phyloP scores from a whole-genome alignment of 768 basidiomycete species.

The Tulasnella sp. region DNA sequence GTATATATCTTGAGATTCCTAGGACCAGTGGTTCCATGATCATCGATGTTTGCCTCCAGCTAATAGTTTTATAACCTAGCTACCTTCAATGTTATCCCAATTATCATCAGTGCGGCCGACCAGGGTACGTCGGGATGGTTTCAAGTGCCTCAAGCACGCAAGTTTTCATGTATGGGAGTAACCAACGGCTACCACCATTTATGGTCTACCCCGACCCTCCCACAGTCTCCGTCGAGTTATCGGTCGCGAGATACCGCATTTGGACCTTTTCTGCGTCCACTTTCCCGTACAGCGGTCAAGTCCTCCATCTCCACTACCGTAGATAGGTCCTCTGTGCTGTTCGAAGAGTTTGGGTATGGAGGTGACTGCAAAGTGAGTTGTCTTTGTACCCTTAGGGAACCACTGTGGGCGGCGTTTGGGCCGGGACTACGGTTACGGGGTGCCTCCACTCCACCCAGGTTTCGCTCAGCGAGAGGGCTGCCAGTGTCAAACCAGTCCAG shows the following conservation, averaged over 20 bases:
- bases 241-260: not conserved
- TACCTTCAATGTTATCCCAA: not conserved
- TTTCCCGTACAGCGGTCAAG: not conserved
- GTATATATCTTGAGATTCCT: not conserved
- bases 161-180: too few species aligned
- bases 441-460: not conserved
- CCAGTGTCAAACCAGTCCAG: not conserved
- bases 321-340: not conserved
- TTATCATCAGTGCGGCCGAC: not conserved
- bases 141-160: too few species aligned
- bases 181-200: too few species aligned
- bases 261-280: not conserved
- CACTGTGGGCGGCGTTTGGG: not conserved
- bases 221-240: not conserved
- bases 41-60: not conserved
- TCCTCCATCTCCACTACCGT: not conserved
- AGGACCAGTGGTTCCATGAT: not conserved
- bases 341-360: not conserved
- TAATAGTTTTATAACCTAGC: not conserved
- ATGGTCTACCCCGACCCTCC: too few species aligned
- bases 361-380: not conserved
- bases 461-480: not conserved
- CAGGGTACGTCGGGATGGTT: too few species aligned
- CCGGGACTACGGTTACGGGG: not conserved
- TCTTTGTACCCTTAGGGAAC: not conserved